Conservation (phyloP, 495 filamentous ascomycete genomes). For the Astrothelium subdiscretum region DNA sequence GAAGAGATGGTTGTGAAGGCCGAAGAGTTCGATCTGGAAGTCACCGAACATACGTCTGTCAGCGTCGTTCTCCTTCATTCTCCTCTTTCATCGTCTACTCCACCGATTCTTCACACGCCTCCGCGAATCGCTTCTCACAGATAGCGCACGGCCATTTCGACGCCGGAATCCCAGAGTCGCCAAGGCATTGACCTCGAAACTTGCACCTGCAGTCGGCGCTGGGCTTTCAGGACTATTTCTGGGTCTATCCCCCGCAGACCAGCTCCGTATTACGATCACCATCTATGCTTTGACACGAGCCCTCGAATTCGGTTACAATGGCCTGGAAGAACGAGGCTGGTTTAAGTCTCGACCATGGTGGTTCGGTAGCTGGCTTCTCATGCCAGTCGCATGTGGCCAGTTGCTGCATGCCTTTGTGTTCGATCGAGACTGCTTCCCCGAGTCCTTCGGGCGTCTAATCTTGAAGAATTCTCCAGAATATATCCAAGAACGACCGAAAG, state of each 20-base stretch:
- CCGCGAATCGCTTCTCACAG: slow-evolving; percentile 62
- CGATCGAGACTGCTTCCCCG: slow-evolving; percentile 78
- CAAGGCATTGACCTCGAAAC: slow-evolving; percentile 60
- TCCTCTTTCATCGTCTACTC: slow-evolving; percentile 78
- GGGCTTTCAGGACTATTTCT: slow-evolving; percentile 73
- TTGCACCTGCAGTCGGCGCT: slow-evolving; percentile 80
- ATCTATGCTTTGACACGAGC: slow-evolving; percentile 70
- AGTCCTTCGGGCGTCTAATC: slow-evolving; percentile 60
- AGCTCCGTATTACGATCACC: slow-evolving; percentile 65
- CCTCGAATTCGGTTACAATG: slow-evolving; percentile 79
- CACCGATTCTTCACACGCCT: slow-evolving; percentile 81
- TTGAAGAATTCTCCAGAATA: slow-evolving; percentile 65
- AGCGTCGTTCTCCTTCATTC: slow-evolving; percentile 66
- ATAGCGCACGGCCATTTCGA: slow-evolving; percentile 64
- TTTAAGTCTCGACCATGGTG: slow-evolving; percentile 65
- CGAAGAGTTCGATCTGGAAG: slow-evolving; percentile 45
- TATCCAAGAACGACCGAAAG: slow-evolving; percentile 57
- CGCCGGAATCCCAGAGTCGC: slow-evolving; percentile 68
- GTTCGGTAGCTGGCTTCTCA: slow-evolving; percentile 94
- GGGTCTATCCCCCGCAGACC: slow-evolving; percentile 63
- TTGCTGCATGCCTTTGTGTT: slow-evolving; percentile 86
- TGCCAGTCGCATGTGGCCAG: slow-evolving; percentile 85
- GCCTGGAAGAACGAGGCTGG: slow-evolving; percentile 66
- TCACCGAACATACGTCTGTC: slow-evolving; percentile 67
- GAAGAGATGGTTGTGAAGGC: slow-evolving; percentile 10